Evolutionary conservation across 192 early-diverging fungal species (phyloP).

Genomic region (Diversispora epigaea): DNA sequence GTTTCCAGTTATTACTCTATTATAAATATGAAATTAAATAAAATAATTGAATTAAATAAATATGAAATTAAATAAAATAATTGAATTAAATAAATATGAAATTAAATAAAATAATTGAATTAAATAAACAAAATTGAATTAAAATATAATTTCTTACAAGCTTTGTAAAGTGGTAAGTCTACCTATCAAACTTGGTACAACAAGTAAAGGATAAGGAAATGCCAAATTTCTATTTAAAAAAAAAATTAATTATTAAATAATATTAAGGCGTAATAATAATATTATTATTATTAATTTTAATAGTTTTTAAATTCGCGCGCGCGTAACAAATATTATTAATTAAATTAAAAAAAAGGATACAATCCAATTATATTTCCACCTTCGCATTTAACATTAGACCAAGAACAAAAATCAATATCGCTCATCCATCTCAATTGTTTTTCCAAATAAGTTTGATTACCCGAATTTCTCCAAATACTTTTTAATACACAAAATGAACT

Average conservation of each 20-base stretch:
- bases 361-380: not conserved
- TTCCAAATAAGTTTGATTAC: not conserved
- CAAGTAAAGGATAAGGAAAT: not conserved
- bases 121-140: not conserved
- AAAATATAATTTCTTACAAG: constrained; percentile 3
- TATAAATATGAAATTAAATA: not conserved
- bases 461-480: not conserved
- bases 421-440: not conserved
- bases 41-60: not conserved
- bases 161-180: not conserved
- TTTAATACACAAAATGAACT: constrained; percentile 14
- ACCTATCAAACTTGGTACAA: not conserved
- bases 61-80: not conserved
- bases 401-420: constrained; percentile 14
- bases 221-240: not conserved
- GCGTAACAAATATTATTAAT: not conserved
- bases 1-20: constrained; percentile 6
- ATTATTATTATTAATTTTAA: too few species aligned
- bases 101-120: not conserved
- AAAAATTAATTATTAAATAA: not conserved
- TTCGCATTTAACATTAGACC: constrained; percentile 25
- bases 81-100: too few species aligned
- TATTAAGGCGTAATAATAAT: not conserved
- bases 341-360: not conserved
- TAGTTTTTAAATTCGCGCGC: not conserved